A percentile compares a stretch with the other conserved stretches of the same genome.
Conservation (phyloP, 495 filamentous ascomycete genomes). For the Tuber microsphaerosporum region DNA sequence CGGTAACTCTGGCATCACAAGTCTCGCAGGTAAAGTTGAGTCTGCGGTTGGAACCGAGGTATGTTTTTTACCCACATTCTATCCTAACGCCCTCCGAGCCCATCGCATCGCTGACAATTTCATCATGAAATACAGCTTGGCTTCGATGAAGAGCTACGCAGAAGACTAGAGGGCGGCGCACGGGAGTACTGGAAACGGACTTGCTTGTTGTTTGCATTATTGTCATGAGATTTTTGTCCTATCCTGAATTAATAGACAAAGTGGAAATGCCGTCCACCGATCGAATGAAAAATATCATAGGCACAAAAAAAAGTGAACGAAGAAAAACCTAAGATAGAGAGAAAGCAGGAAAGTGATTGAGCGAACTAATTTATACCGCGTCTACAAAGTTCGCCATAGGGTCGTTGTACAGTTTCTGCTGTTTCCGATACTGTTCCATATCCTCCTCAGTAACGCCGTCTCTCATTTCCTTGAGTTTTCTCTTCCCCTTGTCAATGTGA, state of each 20-base stretch:
- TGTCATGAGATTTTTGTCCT: slow-evolving; percentile 26
- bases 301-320: neutral
- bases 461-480: slow-evolving; percentile 66
- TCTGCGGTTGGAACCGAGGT: slow-evolving; percentile 32
- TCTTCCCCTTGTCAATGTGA: slow-evolving; percentile 50
- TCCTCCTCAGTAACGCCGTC: slow-evolving; percentile 73
- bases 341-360: neutral
- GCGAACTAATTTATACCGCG: slow-evolving; percentile 26
- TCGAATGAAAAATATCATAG: neutral
- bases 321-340: neutral
- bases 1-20: slow-evolving; percentile 27
- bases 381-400: slow-evolving; percentile 68
- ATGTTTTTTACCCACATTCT: slow-evolving; percentile 1
- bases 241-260: slow-evolving; percentile 1
- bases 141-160: slow-evolving; percentile 45
- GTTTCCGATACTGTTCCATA: slow-evolving; percentile 71
- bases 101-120: neutral
- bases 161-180: slow-evolving; percentile 46
- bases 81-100: neutral
- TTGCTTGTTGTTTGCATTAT: slow-evolving; percentile 61
- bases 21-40: slow-evolving; percentile 34
- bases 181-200: slow-evolving; percentile 76
- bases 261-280: neutral
- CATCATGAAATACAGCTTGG: slow-evolving; percentile 15
- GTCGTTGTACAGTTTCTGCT: slow-evolving; percentile 62